Evolutionary conservation across 2,329 filamentous ascomycete species (phyloP), one percentile per base, ranked within the genome.

Genomic region (Pseudopyrenochaeta lycopersici): DNA sequence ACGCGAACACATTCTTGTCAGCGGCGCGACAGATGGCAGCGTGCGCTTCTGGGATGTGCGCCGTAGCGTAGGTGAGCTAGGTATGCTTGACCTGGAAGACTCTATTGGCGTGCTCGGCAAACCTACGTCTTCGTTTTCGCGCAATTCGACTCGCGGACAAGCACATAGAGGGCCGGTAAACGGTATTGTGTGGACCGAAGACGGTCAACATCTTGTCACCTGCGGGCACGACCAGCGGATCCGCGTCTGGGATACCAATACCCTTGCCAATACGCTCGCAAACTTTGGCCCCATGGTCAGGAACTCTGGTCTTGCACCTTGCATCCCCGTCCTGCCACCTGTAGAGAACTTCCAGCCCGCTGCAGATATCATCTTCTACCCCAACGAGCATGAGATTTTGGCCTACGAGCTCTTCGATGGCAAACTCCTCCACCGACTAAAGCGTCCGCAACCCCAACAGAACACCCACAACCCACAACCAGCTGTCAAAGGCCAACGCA

Each of bases 21-120:
- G 90, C 45, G 92, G 91, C 0, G 90, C 91, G n/a, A 85, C 88
- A 0, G 93, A 98, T 70, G 93, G 93, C 17, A 89, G 87, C 9
- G 87, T 93, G 2, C 86, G 92, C 18, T 80, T 97, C 31, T 98
- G 94, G 88, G 94, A 98, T 72, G 85, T 97, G 21, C 84, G 94
- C 3, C 87, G 90, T 29, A 90, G 91, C 27, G 89, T 89, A 17
- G 88, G 88, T 6, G 86, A 89, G 17, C 81, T 98, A 29, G 91
- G 88, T 0, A 83, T 90, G 35, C 82, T 98, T 1, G 91, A 97
- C 70, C 87, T 92, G 76, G 91, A 97, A 69, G 92, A 97, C 69
- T 88, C 87, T 2, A 80, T 90, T 2, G 93, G 92, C 1, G 73
- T 93, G 76, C 12, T 77, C 75, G 56, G 80, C 77, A 20, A 80